Base-by-base conservation (phyloP, 768 basidiomycete species). In the Lentinula edodes region DNA sequence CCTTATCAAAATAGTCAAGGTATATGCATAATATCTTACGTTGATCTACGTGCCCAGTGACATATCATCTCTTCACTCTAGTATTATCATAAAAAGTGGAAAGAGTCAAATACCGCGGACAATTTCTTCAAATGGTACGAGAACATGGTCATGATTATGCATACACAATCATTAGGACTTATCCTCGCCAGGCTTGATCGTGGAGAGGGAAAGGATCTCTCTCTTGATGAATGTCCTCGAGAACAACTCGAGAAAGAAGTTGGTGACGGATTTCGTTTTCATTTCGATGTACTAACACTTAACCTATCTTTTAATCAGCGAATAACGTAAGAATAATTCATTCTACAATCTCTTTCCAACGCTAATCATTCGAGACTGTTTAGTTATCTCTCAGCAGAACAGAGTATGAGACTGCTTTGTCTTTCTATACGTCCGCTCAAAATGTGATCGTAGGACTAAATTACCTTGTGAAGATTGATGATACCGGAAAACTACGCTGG, bases 81-180 rank as follows among this genome's bases (percentile, higher is more conserved):
- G 83, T 84, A 73, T 72, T 90, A 89, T 68, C 85, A 87, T 66
- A 73, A 70, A 60, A 70, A 70, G 57, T 90, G 88, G 88, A 74
- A 80, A 61, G 75, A 80, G 53, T 78, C 77, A 7, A 81, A 87
- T 62, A 87, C 87, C 0, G 67, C 65, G 34, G 86, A 89, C 60
- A 89, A 88, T 67, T 88, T 90, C 67, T 90, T 89, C 72, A 72
- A 72, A 62, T 87, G 85, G 85, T 83, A 52, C 34, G 10, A 45
- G 53, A 28, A 36, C 52, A 39, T 43, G 28, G 3, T 28, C 28
- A 28, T 28, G 28, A 28, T 28, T 28, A 28, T 35, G 38, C 5
- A 10, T 56, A 38, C 56, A n/a, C 23, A 10, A 32, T 36, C 52
- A 63, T 23, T 20, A 32, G n/a, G 34, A 15, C 16, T 3, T 38